Percentiles rank a stretch among this genome's conserved stretches.
These are phyloP conservation scores for Diophrys sp. DNA, from an alignment of 73 alveolate species.

Conservation along the genomic window DNA sequence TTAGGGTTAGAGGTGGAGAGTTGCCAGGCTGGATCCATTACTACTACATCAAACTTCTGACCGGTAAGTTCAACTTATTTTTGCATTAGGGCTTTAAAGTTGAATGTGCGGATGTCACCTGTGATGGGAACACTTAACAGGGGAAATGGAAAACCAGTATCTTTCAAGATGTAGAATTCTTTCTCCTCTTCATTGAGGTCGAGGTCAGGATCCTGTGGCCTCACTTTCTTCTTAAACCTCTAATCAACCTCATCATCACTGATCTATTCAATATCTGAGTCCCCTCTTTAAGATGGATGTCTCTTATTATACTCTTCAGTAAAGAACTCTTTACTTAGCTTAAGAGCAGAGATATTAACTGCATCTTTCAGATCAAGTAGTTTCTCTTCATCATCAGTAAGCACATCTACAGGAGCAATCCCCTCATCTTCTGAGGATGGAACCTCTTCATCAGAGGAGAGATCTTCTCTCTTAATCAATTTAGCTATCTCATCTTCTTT, in stretches of 20 bases:
- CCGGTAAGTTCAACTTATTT: slow-evolving; percentile 38
- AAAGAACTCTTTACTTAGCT: neutral
- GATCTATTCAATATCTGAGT: neutral
- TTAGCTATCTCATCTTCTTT: neutral
- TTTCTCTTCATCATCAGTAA: neutral
- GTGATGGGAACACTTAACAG: neutral
- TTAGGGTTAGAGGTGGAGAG: slow-evolving; percentile 41
- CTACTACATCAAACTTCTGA: slow-evolving; percentile 79
- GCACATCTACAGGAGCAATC: neutral
- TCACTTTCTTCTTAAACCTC: too few species aligned
- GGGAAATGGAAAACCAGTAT: neutral
- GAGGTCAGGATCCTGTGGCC: neutral
- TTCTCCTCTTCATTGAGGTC: neutral
- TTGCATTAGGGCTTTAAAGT: neutral
- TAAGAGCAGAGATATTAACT: neutral
- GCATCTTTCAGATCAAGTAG: neutral
- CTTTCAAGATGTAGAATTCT: neutral
- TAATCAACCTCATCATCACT: neutral
- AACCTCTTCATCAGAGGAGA: neutral
- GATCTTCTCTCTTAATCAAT: neutral
- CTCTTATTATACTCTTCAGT: neutral
- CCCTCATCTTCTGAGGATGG: neutral
- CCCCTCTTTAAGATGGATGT: too few species aligned
- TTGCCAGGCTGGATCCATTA: slow-evolving; percentile 95
- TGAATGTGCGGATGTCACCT: neutral